phyloP scores from a whole-genome alignment of 768 basidiomycete species.

The Suillus sp. region DNA sequence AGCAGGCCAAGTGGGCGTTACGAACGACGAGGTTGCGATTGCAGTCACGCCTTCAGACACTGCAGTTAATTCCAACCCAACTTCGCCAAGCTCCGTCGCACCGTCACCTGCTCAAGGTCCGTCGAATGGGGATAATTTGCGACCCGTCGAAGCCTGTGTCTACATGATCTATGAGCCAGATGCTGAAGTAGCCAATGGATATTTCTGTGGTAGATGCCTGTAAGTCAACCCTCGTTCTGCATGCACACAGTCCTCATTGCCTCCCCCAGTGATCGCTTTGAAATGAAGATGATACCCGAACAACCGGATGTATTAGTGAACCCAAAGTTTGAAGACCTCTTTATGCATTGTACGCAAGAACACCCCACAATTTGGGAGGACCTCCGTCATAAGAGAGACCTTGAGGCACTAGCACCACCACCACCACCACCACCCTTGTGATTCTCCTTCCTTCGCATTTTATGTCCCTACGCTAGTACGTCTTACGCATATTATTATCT shows the following conservation, averaged over 20 bases:
- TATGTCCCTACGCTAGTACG: slow-evolving; percentile 6
- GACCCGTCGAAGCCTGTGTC: slow-evolving; percentile 48
- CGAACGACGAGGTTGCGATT: not conserved
- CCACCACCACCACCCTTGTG: not conserved
- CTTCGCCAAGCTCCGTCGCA: not conserved
- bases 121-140: slow-evolving; percentile 23
- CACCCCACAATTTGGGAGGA: slow-evolving; percentile 54
- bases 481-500: slow-evolving; percentile 19
- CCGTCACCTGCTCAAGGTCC: slow-evolving; percentile 1
- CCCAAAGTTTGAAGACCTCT: slow-evolving; percentile 42
- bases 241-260: not conserved
- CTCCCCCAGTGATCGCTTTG: slow-evolving; percentile 27
- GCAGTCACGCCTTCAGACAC: slow-evolving; percentile 5
- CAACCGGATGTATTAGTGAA: slow-evolving; percentile 31
- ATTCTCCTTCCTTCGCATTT: not conserved
- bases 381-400: slow-evolving; percentile 30
- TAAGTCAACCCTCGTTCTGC: slow-evolving; percentile 33
- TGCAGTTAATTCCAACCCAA: slow-evolving; percentile 3
- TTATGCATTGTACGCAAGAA: slow-evolving; percentile 49
- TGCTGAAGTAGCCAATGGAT: slow-evolving; percentile 30
- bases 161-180: slow-evolving; percentile 36
- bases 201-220: slow-evolving; percentile 55
- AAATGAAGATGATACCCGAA: slow-evolving; percentile 30
- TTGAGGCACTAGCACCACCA: slow-evolving; percentile 5
- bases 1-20: not conserved